phyloP scores from a whole-genome alignment of 2,329 filamentous ascomycete genomes.

The Davidsoniella virescens region DNA sequence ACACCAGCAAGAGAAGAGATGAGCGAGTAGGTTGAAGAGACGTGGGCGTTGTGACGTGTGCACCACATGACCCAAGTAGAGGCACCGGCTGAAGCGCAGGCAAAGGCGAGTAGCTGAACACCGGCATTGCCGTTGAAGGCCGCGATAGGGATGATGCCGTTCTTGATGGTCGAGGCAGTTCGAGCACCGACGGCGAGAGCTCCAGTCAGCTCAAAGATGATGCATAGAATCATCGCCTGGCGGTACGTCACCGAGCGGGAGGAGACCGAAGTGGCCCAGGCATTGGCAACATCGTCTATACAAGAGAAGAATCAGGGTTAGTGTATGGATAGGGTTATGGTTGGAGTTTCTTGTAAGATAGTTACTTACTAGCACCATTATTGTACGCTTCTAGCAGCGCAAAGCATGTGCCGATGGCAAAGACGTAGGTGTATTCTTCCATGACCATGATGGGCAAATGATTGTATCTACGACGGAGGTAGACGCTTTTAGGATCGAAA shows the following conservation, averaged over 20 bases:
- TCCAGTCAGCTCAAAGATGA: conserved; percentile 51
- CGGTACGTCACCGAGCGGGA: conserved; percentile 59
- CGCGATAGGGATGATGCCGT: conserved; percentile 48
- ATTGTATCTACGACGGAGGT: no score
- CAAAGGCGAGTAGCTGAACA: conserved; percentile 53
- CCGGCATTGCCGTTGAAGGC: conserved; percentile 45
- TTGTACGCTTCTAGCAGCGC: conserved; percentile 63
- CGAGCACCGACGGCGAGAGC: conserved; percentile 51
- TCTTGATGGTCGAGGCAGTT: conserved; percentile 66
- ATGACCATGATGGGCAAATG: conserved; percentile 32
- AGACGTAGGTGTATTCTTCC: conserved; percentile 51
- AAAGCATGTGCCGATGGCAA: conserved; percentile 61
- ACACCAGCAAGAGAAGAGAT: conserved; percentile 54
- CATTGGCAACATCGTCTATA: conserved; percentile 66
- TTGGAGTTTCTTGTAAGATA: conserved; percentile 1
- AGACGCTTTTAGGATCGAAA: no score
- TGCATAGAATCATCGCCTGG: conserved; percentile 50
- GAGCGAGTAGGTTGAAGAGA: conserved; percentile 57
- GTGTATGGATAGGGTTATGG: not conserved
- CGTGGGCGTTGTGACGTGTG: conserved; percentile 55
- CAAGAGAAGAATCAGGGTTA: conserved; percentile 3
- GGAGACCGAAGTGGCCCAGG: conserved; percentile 67
- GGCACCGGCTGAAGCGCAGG: conserved; percentile 46
- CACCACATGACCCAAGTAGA: conserved; percentile 70
- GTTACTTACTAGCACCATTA: conserved; percentile 56